Percentiles rank a stretch among this genome's conserved stretches.
phyloP scores from a whole-genome alignment of 768 basidiomycete genomes.

The Ramaria sp. region DNA sequence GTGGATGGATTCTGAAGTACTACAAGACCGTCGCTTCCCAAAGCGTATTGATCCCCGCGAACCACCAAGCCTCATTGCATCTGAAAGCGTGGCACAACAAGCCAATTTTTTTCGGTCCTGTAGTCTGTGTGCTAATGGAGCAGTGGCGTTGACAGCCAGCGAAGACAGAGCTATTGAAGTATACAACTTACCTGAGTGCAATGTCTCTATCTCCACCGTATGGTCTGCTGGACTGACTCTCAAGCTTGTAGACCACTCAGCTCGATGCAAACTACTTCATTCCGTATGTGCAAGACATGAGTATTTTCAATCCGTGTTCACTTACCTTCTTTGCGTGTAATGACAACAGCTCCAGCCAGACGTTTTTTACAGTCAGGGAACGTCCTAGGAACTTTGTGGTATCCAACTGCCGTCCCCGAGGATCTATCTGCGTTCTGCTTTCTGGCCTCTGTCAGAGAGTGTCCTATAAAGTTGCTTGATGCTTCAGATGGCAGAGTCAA shows the following conservation, averaged over 20 bases:
- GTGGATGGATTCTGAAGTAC: not conserved
- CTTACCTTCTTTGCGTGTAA: conserved; percentile 11
- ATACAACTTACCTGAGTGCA: conserved; percentile 26
- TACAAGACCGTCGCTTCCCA: not conserved
- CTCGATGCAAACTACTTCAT: conserved; percentile 15
- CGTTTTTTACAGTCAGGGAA: conserved; percentile 48
- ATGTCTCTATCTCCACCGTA: too few relatives aligned
- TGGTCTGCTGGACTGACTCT: too few relatives aligned
- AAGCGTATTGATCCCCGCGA: not conserved
- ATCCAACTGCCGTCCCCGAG: conserved; percentile 54
- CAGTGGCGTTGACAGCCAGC: conserved; percentile 51
- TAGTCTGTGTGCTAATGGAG: conserved; percentile 50
- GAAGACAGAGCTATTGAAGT: conserved; percentile 60
- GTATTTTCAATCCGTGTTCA: not conserved
- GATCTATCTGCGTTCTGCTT: conserved; percentile 71
- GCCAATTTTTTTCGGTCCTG: conserved; percentile 3
- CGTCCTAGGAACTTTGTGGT: conserved; percentile 77
- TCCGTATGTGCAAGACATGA: conserved; percentile 3
- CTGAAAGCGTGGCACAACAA: not conserved
- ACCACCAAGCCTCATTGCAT: not conserved
- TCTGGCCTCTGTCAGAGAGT: conserved; percentile 71
- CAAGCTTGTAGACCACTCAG: too few relatives aligned
- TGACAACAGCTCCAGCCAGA: not conserved
- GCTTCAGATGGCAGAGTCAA: conserved; percentile 62
- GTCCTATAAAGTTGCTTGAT: conserved; percentile 78